Evolutionary conservation across 805 yeast species (phyloP).

Genomic region (Pichia sporocuriosa): DNA sequence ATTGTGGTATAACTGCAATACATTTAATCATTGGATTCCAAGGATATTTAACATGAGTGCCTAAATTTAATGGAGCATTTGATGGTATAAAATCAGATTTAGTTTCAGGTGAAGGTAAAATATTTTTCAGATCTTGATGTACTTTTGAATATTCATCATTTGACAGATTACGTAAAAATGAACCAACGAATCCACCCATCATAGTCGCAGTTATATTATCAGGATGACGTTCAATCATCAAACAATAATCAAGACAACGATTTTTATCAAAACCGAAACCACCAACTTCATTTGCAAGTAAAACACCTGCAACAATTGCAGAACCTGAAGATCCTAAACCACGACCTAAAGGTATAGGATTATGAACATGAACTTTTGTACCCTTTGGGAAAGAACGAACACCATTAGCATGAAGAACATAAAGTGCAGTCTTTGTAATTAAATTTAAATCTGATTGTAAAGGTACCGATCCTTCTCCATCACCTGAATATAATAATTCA

Average conservation of each 20-base stretch:
- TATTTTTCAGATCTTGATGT: conserved; percentile 79
- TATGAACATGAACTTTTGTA: conserved; percentile 69
- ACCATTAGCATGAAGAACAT: conserved; percentile 80
- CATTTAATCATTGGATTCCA: conserved; percentile 83
- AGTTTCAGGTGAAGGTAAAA: conserved; percentile 45
- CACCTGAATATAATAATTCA: conserved; percentile 57
- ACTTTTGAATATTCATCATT: conserved; percentile 66
- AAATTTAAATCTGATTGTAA: conserved; percentile 69
- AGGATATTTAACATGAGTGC: conserved; percentile 79
- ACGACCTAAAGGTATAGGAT: conserved; percentile 94
- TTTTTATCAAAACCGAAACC: conserved; percentile 63
- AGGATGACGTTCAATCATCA: conserved; percentile 97
- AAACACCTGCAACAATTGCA: conserved; percentile 95
- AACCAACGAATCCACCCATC: conserved; percentile 98
- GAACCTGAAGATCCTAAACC: conserved; percentile 98
- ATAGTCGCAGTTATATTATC: conserved; percentile 98
- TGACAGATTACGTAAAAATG: conserved; percentile 75
- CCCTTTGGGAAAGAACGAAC: conserved; percentile 75
- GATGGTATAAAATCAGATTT: conserved; percentile 60
- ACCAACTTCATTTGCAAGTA: conserved; percentile 83
- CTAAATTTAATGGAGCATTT: conserved; percentile 78
- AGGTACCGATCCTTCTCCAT: conserved; percentile 80
- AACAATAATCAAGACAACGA: conserved; percentile 86
- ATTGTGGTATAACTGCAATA: conserved; percentile 85
- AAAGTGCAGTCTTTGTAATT: conserved; percentile 88